Conservation (phyloP, 495 filamentous ascomycete genomes). For the Hyaloscypha finlandica region DNA sequence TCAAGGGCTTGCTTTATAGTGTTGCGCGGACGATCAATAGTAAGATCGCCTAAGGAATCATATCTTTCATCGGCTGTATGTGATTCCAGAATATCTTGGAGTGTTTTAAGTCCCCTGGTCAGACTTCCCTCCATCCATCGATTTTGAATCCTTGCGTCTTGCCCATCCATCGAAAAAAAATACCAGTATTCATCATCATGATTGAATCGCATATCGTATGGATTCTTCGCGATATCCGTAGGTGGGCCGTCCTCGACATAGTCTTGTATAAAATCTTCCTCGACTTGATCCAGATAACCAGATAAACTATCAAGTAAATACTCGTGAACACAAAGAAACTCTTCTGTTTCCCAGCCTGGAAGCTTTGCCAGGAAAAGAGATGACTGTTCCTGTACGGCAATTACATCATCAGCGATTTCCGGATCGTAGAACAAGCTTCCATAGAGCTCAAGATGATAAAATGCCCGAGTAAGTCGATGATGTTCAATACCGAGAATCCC, state of each 20-base stretch:
- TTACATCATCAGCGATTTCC: not conserved
- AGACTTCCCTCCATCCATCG: conserved; percentile 10
- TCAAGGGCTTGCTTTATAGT: conserved; percentile 8
- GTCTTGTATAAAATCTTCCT: too few relatives aligned
- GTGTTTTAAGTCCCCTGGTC: conserved; percentile 3
- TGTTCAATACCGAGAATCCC: not conserved
- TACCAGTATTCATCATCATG: conserved; percentile 12
- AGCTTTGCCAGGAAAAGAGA: conserved; percentile 6
- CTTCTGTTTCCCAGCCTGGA: conserved; percentile 5
- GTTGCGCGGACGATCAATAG: conserved; percentile 5
- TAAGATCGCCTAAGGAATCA: conserved; percentile 4
- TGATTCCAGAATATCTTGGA: conserved; percentile 1
- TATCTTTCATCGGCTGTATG: conserved; percentile 5
- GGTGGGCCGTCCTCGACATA: too few relatives aligned
- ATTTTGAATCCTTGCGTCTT: conserved; percentile 6
- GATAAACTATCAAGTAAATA: conserved; percentile 3
- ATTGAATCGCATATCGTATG: conserved; percentile 8
- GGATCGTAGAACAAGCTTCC: conserved; percentile 6
- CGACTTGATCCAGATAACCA: too few relatives aligned
- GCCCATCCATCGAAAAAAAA: conserved; percentile 11
- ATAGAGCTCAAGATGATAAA: conserved; percentile 8
- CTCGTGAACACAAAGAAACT: not conserved
- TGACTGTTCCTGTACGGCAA: conserved; percentile 4
- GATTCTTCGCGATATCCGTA: too few relatives aligned
- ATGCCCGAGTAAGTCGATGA: conserved; percentile 1